phyloP scores from a whole-genome alignment of 1,284 basidiomycete genomes.

The Athelia psychrophila region DNA sequence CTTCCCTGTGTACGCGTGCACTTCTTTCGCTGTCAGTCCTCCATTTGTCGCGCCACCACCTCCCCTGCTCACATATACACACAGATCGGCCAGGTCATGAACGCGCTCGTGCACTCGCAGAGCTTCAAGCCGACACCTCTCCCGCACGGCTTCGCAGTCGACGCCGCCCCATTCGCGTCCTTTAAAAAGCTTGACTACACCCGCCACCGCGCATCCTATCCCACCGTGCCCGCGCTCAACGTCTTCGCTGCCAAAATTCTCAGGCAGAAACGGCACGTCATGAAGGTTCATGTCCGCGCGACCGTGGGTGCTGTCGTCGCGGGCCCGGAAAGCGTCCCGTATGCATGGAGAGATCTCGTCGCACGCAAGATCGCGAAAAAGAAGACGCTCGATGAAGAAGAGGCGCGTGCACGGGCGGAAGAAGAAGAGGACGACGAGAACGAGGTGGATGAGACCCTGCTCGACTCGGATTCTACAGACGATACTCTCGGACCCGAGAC shows the following conservation, averaged over 20 bases:
- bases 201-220: neutral
- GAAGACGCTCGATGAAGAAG: too few relatives aligned
- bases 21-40: constrained; percentile 28
- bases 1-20: constrained; percentile 29
- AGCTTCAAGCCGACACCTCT: neutral
- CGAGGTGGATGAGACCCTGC: neutral
- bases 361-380: too few relatives aligned
- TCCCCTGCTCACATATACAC: neutral
- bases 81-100: constrained; percentile 1
- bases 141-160: neutral
- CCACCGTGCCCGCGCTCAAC: neutral
- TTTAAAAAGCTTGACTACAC: neutral
- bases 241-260: too few relatives aligned
- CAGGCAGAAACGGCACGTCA: too few relatives aligned
- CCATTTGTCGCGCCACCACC: neutral
- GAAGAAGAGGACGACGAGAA: neutral
- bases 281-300: too few relatives aligned
- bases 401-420: too few relatives aligned
- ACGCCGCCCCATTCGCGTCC: neutral
- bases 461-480: too few relatives aligned
- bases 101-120: neutral
- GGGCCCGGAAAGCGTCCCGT: too few relatives aligned
- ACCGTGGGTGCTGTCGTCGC: too few relatives aligned
- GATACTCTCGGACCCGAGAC: too few relatives aligned
- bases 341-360: too few relatives aligned